phyloP scores from a whole-genome alignment of 2,329 filamentous ascomycete species.

The Ascosphaera aggregata region DNA sequence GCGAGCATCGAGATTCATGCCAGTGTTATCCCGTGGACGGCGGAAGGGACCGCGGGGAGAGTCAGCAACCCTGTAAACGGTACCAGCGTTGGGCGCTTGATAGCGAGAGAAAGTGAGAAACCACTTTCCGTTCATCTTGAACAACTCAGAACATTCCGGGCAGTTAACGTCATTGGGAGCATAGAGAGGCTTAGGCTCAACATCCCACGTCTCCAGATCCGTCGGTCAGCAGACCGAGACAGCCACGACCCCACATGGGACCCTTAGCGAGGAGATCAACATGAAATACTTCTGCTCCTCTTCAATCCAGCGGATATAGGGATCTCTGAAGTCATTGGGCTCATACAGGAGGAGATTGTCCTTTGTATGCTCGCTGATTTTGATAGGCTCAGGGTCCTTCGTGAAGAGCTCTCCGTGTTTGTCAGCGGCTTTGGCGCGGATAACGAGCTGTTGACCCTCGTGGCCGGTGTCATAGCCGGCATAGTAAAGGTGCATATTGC shows the following conservation, averaged over 20 bases:
- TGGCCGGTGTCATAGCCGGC: slow-evolving; percentile 14
- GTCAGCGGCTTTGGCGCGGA: slow-evolving; percentile 10
- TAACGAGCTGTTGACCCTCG: slow-evolving; percentile 13
- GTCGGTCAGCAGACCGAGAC: slow-evolving; percentile 15
- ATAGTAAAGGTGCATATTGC: slow-evolving; percentile 16
- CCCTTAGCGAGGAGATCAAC: slow-evolving; percentile 14
- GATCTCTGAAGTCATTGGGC: slow-evolving; percentile 16
- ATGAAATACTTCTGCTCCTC: slow-evolving; percentile 14
- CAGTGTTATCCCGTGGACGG: slow-evolving; percentile 11
- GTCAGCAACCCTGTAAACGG: slow-evolving; percentile 16
- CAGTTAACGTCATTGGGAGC: slow-evolving; percentile 15
- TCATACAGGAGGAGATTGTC: slow-evolving; percentile 8
- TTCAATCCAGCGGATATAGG: slow-evolving; percentile 14
- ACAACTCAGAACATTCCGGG: slow-evolving; percentile 18
- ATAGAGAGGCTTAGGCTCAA: slow-evolving; percentile 12
- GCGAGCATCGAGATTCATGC: slow-evolving; percentile 14
- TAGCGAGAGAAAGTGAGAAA: slow-evolving; percentile 8
- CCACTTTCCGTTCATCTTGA: slow-evolving; percentile 15
- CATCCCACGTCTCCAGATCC: slow-evolving; percentile 12
- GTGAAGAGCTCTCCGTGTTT: slow-evolving; percentile 11
- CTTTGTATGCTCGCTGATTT: slow-evolving; percentile 8
- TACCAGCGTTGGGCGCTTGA: slow-evolving; percentile 14
- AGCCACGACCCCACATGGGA: slow-evolving; percentile 15
- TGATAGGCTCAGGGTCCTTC: slow-evolving; percentile 7
- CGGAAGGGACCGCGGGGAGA: slow-evolving; percentile 15